These are phyloP conservation scores for Aschersonia sp. DNA, from an alignment of 2,329 filamentous ascomycete species.

Conservation along the genomic window DNA sequence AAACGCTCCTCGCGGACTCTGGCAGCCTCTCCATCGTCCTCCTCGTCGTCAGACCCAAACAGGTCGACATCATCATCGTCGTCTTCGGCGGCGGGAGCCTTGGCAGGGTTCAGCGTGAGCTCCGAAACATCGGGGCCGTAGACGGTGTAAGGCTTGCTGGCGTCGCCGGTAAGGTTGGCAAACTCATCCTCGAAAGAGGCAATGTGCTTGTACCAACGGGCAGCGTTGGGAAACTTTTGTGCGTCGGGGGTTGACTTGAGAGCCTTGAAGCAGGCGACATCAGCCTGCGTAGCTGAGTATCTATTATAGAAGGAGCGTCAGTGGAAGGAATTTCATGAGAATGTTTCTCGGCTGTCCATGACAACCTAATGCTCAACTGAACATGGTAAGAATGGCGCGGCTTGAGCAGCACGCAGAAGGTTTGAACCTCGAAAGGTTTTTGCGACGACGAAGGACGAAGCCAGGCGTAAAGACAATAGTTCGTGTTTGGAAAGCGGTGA, in stretches of 20 bases:
- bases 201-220: conserved; percentile 99
- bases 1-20: conserved; percentile 78
- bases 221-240: conserved; percentile 82
- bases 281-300: conserved; percentile 71
- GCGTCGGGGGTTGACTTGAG: conserved; percentile 61
- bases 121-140: conserved; percentile 78
- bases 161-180: conserved; percentile 76
- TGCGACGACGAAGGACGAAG: too few species aligned
- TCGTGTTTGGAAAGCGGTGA: too few species aligned
- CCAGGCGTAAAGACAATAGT: too few species aligned
- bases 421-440: too few species aligned
- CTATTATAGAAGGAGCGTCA: conserved; percentile 13
- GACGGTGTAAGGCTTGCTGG: conserved; percentile 72
- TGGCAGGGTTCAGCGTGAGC: conserved; percentile 71
- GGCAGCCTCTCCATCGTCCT: conserved; percentile 80
- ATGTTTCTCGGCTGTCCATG: too few species aligned
- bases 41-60: conserved; percentile 87
- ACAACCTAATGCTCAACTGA: too few species aligned
- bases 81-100: conserved; percentile 53
- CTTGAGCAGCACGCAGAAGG: too few species aligned
- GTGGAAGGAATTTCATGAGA: too few species aligned
- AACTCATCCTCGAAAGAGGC: conserved; percentile 88
- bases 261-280: conserved; percentile 91
- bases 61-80: conserved; percentile 80
- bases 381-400: too few species aligned